Conservation (phyloP, 495 filamentous ascomycete genomes). For the Daldinia concentrica region DNA sequence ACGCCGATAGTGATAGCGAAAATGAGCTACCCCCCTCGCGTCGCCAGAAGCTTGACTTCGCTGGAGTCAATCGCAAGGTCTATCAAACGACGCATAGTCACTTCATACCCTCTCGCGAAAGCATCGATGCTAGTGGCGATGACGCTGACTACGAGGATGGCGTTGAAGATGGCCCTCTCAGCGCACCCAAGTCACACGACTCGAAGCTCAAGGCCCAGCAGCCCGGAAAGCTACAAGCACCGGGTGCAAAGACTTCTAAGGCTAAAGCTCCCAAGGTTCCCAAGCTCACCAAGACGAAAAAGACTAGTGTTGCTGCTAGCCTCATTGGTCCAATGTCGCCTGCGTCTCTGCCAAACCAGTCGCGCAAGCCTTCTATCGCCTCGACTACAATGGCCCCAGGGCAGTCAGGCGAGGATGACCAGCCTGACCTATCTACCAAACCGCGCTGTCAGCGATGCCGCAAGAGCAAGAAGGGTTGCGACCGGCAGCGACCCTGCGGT, state of each 20-base stretch:
- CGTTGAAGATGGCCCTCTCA: constrained; percentile 34
- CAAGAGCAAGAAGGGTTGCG: constrained; percentile 99
- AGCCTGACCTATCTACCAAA: constrained; percentile 90
- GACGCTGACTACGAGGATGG: constrained; percentile 70
- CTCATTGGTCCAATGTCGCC: constrained; percentile 70
- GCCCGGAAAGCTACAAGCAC: constrained; percentile 54
- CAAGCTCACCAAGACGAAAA: constrained; percentile 65
- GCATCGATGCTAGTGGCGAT: constrained; percentile 76
- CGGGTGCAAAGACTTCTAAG: constrained; percentile 54
- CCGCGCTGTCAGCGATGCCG: constrained; percentile 97
- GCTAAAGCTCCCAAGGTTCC: constrained; percentile 59
- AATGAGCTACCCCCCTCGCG: constrained; percentile 70
- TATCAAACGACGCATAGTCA: constrained; percentile 68
- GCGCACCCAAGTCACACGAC: constrained; percentile 39
- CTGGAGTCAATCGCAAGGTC: constrained; percentile 55
- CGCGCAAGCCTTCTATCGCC: constrained; percentile 82
- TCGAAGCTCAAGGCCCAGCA: constrained; percentile 51
- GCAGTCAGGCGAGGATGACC: constrained; percentile 75
- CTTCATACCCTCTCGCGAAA: constrained; percentile 70
- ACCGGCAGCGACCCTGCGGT: constrained; percentile 92
- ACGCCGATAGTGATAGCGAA: constrained; percentile 80
- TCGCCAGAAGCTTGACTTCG: constrained; percentile 68
- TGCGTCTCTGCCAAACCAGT: constrained; percentile 67
- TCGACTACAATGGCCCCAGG: constrained; percentile 75
- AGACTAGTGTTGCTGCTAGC: constrained; percentile 47